Conservation (phyloP, 2,329 filamentous ascomycete genomes). For the Chaetothyriales sp. region DNA sequence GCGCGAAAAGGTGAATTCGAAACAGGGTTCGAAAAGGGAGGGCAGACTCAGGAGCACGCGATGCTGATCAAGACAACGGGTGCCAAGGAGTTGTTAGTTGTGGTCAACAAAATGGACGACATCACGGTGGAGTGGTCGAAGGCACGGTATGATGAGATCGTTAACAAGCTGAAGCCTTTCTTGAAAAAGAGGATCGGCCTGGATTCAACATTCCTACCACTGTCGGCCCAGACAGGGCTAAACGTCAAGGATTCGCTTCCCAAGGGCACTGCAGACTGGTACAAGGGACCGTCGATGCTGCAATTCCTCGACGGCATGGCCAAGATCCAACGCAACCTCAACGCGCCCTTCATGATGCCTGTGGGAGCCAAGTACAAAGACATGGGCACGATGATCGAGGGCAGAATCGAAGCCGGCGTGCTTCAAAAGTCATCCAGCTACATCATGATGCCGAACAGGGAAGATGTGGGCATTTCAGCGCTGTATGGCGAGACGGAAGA, state of each 20-base stretch:
- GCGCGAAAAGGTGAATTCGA: conserved; percentile 98
- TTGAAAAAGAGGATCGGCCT: conserved; percentile 56
- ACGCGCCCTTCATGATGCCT: conserved; percentile 99
- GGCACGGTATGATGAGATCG: conserved; percentile 85
- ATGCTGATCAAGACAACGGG: conserved; percentile 97
- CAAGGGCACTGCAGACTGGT: conserved; percentile 66
- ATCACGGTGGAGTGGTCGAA: conserved; percentile 91
- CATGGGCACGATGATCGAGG: conserved; percentile 94
- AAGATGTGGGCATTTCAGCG: conserved; percentile 65
- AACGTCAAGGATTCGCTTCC: conserved; percentile 84
- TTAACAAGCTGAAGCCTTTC: conserved; percentile 72
- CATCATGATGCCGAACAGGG: conserved; percentile 91
- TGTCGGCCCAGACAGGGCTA: conserved; percentile 73
- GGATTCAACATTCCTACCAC: conserved; percentile 89
- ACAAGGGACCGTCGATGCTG: conserved; percentile 75
- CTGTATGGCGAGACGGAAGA: conserved; percentile 95
- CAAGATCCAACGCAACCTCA: conserved; percentile 85
- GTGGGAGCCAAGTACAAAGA: conserved; percentile 92
- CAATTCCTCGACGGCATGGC: conserved; percentile 94
- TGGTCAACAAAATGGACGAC: conserved; percentile 99
- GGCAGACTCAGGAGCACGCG: conserved; percentile 93
- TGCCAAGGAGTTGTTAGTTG: conserved; percentile 90
- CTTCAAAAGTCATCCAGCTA: conserved; percentile 78
- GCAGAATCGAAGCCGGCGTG: conserved; percentile 89
- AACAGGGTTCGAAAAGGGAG: conserved; percentile 87